Conservation (phyloP, 1,139 yeast genomes). For the Sugiyamaella neomexicana region DNA sequence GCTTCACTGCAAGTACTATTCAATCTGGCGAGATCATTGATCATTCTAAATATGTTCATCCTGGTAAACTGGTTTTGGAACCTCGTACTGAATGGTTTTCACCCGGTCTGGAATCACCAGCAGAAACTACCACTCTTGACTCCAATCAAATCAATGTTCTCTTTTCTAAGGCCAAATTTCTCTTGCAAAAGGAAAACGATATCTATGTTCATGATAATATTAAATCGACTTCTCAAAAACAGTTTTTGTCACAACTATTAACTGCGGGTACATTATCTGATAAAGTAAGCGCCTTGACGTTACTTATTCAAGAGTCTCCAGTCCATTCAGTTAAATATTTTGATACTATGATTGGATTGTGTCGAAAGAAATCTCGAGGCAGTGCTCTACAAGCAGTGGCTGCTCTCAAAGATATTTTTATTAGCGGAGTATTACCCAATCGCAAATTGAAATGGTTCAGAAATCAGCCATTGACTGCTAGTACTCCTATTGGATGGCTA, state of each 20-base stretch:
- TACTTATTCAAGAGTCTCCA: conserved; percentile 93
- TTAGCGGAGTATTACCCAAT: conserved; percentile 68
- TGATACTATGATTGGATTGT: conserved; percentile 71
- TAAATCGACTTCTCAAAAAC: conserved; percentile 78
- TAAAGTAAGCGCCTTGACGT: conserved; percentile 91
- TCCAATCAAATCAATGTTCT: conserved; percentile 55
- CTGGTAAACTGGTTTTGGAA: conserved; percentile 57
- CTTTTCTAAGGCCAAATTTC: conserved; percentile 62
- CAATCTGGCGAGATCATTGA: conserved; percentile 19
- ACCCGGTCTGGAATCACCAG: conserved; percentile 46
- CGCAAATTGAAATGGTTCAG: conserved; percentile 79
- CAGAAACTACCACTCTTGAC: conserved; percentile 46
- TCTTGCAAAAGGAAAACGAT: conserved; percentile 70
- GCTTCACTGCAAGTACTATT: conserved; percentile 18
- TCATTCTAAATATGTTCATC: conserved; percentile 24
- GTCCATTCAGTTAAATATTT: conserved; percentile 82
- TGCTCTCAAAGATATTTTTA: conserved; percentile 83
- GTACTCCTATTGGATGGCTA: conserved; percentile 47
- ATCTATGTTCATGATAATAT: conserved; percentile 74
- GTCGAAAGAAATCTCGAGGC: conserved; percentile 90
- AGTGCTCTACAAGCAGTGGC: conserved; percentile 89
- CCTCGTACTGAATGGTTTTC: conserved; percentile 79
- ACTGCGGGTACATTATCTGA: conserved; percentile 93
- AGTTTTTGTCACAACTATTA: conserved; percentile 85
- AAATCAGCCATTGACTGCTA: conserved; percentile 62